Conservation (phyloP, 805 yeast species). For the Cyberlindnera xylosilytica region DNA sequence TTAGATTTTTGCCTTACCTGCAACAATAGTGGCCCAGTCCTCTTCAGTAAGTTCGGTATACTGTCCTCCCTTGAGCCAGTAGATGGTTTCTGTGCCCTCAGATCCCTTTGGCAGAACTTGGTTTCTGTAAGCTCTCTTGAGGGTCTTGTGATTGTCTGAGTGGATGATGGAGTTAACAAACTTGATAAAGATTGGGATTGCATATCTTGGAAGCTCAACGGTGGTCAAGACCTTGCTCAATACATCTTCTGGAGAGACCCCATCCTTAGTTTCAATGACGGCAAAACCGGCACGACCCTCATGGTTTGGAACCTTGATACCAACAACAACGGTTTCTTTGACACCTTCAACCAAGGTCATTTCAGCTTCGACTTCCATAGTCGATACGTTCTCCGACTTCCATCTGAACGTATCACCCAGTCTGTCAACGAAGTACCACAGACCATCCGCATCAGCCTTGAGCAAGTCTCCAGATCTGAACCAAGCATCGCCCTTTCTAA, state of each 20-base stretch:
- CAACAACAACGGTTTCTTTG: conserved; percentile 80
- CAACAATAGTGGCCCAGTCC: conserved; percentile 47
- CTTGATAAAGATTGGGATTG: conserved; percentile 80
- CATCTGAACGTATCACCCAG: conserved; percentile 95
- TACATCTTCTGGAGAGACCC: conserved; percentile 26
- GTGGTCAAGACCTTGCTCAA: conserved; percentile 37
- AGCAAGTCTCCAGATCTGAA: conserved; percentile 85
- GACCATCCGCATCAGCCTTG: conserved; percentile 60
- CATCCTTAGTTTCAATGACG: conserved; percentile 49
- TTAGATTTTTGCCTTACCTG: conserved; percentile 21
- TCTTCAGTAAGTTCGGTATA: conserved; percentile 56
- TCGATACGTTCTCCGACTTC: conserved; percentile 94
- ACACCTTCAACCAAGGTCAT: conserved; percentile 39
- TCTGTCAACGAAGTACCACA: conserved; percentile 84
- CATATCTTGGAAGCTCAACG: conserved; percentile 71
- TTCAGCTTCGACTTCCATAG: conserved; percentile 88
- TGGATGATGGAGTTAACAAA: conserved; percentile 58
- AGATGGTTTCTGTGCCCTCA: conserved; percentile 56
- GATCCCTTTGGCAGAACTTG: conserved; percentile 69
- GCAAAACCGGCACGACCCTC: conserved; percentile 97
- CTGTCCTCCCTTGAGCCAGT: conserved; percentile 58
- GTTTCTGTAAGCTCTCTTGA: conserved; percentile 64
- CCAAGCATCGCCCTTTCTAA: conserved; percentile 87
- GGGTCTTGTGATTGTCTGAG: conserved; percentile 80
- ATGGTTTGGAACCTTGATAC: conserved; percentile 77